A percentile compares a stretch with the other conserved stretches of the same genome.
phyloP scores from a whole-genome alignment of 148 eudicot genomes.

The Camellia sinensis region DNA sequence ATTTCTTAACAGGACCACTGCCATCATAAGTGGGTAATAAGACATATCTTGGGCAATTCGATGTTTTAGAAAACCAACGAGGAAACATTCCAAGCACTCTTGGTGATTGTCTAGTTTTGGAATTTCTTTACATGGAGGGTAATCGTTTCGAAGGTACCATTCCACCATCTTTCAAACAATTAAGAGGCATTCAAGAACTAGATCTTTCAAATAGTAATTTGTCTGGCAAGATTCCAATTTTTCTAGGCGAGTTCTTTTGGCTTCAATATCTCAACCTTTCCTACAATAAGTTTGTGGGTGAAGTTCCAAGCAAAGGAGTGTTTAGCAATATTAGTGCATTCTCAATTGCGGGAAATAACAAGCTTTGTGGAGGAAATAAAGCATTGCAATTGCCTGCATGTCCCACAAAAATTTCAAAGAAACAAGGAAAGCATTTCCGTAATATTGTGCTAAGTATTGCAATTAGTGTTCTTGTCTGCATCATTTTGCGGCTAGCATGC shows the following conservation, averaged over 20 bases:
- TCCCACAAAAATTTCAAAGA: neutral
- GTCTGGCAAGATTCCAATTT: constrained; percentile 16
- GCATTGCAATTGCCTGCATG: constrained; percentile 8
- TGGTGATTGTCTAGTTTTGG: constrained; percentile 5
- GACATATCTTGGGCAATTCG: neutral
- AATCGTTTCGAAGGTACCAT: constrained; percentile 19
- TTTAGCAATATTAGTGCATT: constrained; percentile 10
- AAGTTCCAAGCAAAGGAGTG: constrained; percentile 19
- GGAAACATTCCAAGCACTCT: constrained; percentile 12
- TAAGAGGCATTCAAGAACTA: constrained; percentile 1
- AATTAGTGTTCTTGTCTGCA: neutral
- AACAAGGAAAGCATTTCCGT: no score
- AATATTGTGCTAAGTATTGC: neutral
- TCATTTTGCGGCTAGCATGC: neutral
- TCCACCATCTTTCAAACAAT: constrained; percentile 6
- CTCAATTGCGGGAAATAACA: constrained; percentile 10
- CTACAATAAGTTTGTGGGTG: constrained; percentile 15
- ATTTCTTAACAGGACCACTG: constrained; percentile 6
- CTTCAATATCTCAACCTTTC: constrained; percentile 11
- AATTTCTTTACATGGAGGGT: neutral
- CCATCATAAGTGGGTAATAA: constrained; percentile 9
- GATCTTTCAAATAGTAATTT: constrained; percentile 21
- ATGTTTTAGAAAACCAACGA: constrained; percentile 7
- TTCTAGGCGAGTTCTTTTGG: neutral
- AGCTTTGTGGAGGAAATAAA: constrained; percentile 24